phyloP scores from a whole-genome alignment of 1,139 yeast genomes.

The Sugiyamaella novakii region DNA sequence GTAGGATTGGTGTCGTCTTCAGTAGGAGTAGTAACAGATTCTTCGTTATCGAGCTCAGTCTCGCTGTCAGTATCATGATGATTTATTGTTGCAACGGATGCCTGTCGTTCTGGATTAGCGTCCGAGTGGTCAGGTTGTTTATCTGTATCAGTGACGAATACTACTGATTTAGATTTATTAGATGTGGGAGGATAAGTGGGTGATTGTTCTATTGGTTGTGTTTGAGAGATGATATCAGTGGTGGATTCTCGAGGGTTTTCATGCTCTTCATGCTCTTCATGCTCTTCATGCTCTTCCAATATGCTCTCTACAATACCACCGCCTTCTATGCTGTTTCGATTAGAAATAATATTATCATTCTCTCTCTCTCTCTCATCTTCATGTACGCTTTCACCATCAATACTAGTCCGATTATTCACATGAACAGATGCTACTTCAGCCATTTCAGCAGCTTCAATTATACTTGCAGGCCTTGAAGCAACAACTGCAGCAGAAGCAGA shows the following conservation, averaged over 20 bases:
- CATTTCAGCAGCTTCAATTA: constrained; percentile 5
- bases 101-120: background rate
- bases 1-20: constrained; percentile 2
- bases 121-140: background rate
- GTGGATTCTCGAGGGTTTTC: background rate
- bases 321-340: no score
- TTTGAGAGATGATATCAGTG: background rate
- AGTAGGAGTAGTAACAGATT: background rate
- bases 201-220: background rate
- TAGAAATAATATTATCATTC: background rate
- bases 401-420: constrained; percentile 3
- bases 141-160: background rate
- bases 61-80: constrained; percentile 13
- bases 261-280: background rate
- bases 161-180: constrained; percentile 1
- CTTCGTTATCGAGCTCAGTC: constrained; percentile 5
- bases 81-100: background rate
- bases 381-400: background rate
- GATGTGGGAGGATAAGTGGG: background rate
- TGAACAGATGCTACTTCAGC: constrained; percentile 10
- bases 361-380: background rate
- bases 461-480: constrained; percentile 15
- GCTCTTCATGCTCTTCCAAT: background rate
- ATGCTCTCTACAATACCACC: no score
- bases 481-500: constrained; percentile 25